Base-by-base conservation (phyloP, 768 basidiomycete species). In the Cystofilobasidium macerans region DNA sequence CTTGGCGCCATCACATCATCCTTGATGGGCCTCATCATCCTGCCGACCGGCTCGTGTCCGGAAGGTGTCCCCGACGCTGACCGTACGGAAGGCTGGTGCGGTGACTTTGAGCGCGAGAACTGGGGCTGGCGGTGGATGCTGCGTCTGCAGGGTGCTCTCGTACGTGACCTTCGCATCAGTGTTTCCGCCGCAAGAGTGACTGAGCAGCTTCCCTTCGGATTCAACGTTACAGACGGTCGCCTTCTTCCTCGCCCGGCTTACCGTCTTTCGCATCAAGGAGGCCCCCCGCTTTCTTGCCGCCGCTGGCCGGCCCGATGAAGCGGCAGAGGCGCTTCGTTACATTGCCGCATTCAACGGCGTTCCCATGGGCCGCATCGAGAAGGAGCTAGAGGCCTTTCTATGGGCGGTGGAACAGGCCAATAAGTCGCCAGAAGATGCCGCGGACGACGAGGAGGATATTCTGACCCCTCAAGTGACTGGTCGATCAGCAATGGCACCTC, bases 261-360 rank as follows among this genome's bases (percentile, higher is more conserved):
- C 87, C 13, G 85, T 97, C 75, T 95, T 98, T 81, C 84, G 86
- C 24, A 78, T 99, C 7, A 87, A 97, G 28, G 94, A 99, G 76
- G 93, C 91, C 0, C 92, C 95, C 1, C 84, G 91, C 28, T 97
- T 86, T 73, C 85, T 99, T 66, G 90, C 94, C 6, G 86, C 91
- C 54, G 85, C 88, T 0, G 90, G 91, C 20, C 82, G 90, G 51
- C 85, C 83, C 38, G 81, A 84, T 40, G 92, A 95, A 70, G 94
- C 93, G 0, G 76, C 94, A 40, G 82, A 87, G 70, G 85, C 85
- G 0, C 81, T 99, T 0, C 85, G 86, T 70, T 77, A 88, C 69
- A 97, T 99, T 51, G 88, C 88, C 3, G 81, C 80, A 36, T 90
- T 87, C 77, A 98, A 98, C 75, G 89, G 88, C 2, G 83, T 84